phyloP scores from a whole-genome alignment of 305 asterid genomes.

The Lippia alba region DNA sequence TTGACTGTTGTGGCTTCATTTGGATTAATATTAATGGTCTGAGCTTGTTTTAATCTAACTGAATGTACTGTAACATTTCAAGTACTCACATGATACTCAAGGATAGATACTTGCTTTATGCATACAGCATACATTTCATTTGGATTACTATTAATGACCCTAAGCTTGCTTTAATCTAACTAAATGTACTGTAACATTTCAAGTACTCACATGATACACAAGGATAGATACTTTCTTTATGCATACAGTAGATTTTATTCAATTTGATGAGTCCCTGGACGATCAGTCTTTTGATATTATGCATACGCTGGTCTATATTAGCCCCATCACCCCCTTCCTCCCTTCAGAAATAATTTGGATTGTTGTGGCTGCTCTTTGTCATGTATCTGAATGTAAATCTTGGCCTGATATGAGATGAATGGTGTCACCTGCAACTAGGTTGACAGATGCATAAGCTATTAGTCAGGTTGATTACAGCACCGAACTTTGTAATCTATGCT shows the following conservation, averaged over 20 bases:
- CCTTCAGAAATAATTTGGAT: neutral
- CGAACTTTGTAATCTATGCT: conserved; percentile 21
- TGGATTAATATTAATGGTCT: conserved; percentile 26
- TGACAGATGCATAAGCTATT: conserved; percentile 17
- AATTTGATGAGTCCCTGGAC: neutral
- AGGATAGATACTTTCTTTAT: conserved; percentile 13
- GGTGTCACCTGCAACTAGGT: conserved; percentile 18
- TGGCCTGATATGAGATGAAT: conserved; percentile 10
- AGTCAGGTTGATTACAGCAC: conserved; percentile 14
- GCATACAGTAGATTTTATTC: conserved; percentile 3
- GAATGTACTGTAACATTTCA: conserved; percentile 17
- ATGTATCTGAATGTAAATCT: conserved; percentile 17
- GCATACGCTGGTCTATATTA: neutral
- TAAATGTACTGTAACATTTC: conserved; percentile 19
- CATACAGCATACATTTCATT: conserved; percentile 14
- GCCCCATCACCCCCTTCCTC: neutral
- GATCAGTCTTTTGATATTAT: conserved; percentile 14
- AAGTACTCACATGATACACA: conserved; percentile 22
- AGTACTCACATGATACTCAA: conserved; percentile 21
- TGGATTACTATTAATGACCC: conserved; percentile 28
- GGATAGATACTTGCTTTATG: conserved; percentile 12
- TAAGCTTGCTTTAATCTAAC: conserved; percentile 9
- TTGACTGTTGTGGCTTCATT: conserved; percentile 23
- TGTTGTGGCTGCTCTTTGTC: conserved; percentile 23
- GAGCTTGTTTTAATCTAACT: conserved; percentile 15